A percentile compares a stretch with the other conserved stretches of the same genome.
These are phyloP conservation scores for Fusarium sp. DNA, from an alignment of 2,329 filamentous ascomycete genomes.

Conservation along the genomic window DNA sequence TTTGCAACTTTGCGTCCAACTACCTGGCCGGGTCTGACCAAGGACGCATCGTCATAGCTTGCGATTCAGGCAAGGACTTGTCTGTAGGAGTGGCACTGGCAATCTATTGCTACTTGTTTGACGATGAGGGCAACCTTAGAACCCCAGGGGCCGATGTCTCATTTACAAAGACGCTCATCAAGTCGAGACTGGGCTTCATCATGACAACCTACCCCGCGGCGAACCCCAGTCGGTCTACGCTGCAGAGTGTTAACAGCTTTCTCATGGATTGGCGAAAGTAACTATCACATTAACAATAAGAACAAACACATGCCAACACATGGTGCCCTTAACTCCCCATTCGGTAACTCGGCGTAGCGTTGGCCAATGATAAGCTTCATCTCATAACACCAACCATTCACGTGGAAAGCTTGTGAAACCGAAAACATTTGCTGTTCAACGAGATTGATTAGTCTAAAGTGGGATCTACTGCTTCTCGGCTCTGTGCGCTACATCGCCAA, in stretches of 20 bases:
- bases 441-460: constrained; percentile 24
- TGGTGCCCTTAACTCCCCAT: background rate
- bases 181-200: constrained; percentile 82
- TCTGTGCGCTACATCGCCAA: constrained; percentile 24
- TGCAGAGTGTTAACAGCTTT: constrained; percentile 93
- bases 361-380: background rate
- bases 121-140: constrained; percentile 67
- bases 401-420: no score
- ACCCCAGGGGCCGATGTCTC: constrained; percentile 36
- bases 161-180: constrained; percentile 82
- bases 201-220: constrained; percentile 82
- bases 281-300: background rate
- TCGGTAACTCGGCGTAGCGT: background rate
- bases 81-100: constrained; percentile 83
- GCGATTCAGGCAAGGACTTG: constrained; percentile 82
- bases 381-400: background rate
- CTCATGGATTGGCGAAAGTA: constrained; percentile 72
- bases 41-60: constrained; percentile 69
- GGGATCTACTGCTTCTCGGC: constrained; percentile 19
- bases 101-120: constrained; percentile 78
- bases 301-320: background rate
- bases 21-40: constrained; percentile 47
- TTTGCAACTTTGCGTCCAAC: constrained; percentile 66
- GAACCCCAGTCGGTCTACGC: constrained; percentile 85
- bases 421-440: background rate